A percentile compares a stretch with the other conserved stretches of the same genome.
Conservation (phyloP, 768 basidiomycete species). For the Artomyces pyxidatus region DNA sequence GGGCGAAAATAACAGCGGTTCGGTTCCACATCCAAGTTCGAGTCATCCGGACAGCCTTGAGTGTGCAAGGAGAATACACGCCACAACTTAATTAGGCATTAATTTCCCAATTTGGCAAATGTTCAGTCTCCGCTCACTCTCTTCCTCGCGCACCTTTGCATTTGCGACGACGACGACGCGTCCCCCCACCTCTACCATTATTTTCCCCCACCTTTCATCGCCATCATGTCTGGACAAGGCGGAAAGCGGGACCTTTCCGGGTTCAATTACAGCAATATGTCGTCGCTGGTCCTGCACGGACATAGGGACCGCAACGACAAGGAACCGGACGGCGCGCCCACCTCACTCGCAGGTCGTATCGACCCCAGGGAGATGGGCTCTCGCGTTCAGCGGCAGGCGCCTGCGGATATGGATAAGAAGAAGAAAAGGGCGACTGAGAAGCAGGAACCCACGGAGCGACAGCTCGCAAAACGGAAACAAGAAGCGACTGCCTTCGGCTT, state of each 20-base stretch:
- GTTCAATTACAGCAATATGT: conserved; percentile 95
- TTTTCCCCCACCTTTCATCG: not conserved
- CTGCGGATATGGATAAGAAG: conserved; percentile 89
- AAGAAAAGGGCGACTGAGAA: conserved; percentile 73
- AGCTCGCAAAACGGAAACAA: conserved; percentile 50
- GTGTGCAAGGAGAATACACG: no score
- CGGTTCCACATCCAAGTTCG: no score
- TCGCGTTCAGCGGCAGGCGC: conserved; percentile 70
- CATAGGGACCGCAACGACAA: conserved; percentile 79
- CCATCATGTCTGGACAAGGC: conserved; percentile 29
- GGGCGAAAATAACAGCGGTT: no score
- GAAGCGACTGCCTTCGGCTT: conserved; percentile 66
- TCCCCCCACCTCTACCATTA: conserved; percentile 3
- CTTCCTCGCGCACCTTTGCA: not conserved
- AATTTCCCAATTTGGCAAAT: no score
- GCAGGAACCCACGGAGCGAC: conserved; percentile 51
- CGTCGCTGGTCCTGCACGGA: conserved; percentile 90
- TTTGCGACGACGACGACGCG: conserved; percentile 11
- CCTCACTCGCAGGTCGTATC: conserved; percentile 86
- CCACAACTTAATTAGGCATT: no score
- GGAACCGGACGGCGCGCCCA: conserved; percentile 95
- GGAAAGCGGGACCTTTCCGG: conserved; percentile 76
- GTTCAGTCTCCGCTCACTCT: not conserved
- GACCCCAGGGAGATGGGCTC: conserved; percentile 91
- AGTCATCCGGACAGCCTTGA: no score